Evolutionary conservation across 192 early-diverging fungal genomes (phyloP).

Genomic region (Neocallimastix lanati): DNA sequence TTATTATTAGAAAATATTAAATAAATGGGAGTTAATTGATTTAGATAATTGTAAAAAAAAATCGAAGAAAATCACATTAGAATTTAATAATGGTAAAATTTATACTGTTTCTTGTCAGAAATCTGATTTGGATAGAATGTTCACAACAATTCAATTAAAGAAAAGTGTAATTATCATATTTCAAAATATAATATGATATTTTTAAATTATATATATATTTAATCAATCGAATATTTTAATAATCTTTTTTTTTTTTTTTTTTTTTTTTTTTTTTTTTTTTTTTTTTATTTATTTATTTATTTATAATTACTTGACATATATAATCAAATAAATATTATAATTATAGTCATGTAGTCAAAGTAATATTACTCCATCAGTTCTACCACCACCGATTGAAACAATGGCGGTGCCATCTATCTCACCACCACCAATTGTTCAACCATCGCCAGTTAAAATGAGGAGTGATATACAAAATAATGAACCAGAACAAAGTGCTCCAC

Average conservation of each 20-base stretch:
- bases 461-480: neutral
- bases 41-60: slow-evolving; percentile 21
- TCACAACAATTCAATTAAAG: slow-evolving; percentile 1
- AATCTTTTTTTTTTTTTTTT: no score
- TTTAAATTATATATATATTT: no score
- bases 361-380: neutral
- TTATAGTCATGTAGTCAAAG: neutral
- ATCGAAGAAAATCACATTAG: slow-evolving; percentile 25
- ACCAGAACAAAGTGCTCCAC: neutral
- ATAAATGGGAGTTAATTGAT: slow-evolving; percentile 18
- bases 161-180: neutral
- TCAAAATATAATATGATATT: no score
- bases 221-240: no score
- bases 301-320: no score
- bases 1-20: slow-evolving; percentile 14
- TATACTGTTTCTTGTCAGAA: slow-evolving; percentile 29
- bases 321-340: no score
- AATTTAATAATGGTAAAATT: slow-evolving; percentile 11
- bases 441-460: neutral
- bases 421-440: neutral
- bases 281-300: no score
- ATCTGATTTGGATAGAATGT: slow-evolving; percentile 13
- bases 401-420: no score
- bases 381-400: neutral
- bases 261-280: no score